phyloP scores from a whole-genome alignment of 352 stramenopile species.

The Phytophthora pluvialis region DNA sequence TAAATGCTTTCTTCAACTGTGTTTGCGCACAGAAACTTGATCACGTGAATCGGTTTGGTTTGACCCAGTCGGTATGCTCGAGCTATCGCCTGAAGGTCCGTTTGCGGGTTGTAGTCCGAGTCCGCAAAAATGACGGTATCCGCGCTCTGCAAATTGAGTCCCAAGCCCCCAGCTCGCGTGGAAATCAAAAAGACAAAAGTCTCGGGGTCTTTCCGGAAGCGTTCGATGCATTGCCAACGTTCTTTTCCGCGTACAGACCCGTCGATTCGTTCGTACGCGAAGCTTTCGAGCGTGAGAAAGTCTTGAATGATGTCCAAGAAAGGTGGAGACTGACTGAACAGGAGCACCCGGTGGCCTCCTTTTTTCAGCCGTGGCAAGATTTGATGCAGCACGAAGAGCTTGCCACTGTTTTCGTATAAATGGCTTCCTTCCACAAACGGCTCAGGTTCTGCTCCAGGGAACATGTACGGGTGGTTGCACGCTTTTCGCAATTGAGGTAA shows the following conservation, averaged over 20 bases:
- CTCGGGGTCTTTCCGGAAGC: conserved; percentile 81
- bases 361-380: conserved; percentile 78
- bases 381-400: conserved; percentile 88
- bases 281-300: conserved; percentile 74
- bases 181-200: conserved; percentile 91
- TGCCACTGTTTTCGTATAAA: conserved; percentile 80
- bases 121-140: conserved; percentile 85
- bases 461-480: conserved; percentile 93
- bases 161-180: conserved; percentile 72
- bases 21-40: conserved; percentile 78
- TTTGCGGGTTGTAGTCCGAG: conserved; percentile 84
- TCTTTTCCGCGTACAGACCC: conserved; percentile 80
- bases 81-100: conserved; percentile 71
- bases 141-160: conserved; percentile 80
- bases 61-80: conserved; percentile 76
- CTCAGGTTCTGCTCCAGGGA: conserved; percentile 81
- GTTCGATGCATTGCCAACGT: conserved; percentile 82
- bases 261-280: conserved; percentile 83
- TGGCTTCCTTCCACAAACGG: conserved; percentile 77
- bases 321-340: conserved; percentile 80
- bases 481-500: conserved; percentile 93
- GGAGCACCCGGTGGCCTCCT: conserved; percentile 84
- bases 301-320: conserved; percentile 88
- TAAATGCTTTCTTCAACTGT: conserved; percentile 86
- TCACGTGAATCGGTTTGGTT: conserved; percentile 80